A percentile compares a stretch with the other conserved stretches of the same genome.
These are phyloP conservation scores for Mycogone perniciosa DNA, from an alignment of 2,329 filamentous ascomycete species.

Conservation along the genomic window DNA sequence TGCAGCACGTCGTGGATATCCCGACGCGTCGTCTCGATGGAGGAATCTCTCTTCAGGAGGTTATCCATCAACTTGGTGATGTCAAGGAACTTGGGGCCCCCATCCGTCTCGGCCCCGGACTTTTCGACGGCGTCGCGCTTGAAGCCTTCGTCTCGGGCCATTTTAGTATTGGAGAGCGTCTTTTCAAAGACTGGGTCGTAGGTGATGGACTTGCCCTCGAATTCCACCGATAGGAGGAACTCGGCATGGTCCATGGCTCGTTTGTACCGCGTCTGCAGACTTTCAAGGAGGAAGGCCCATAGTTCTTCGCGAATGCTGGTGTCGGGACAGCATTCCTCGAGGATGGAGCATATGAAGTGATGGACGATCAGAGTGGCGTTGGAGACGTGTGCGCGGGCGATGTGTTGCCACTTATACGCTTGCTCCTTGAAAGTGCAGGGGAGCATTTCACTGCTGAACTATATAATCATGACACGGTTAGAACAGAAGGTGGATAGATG, in stretches of 20 bases:
- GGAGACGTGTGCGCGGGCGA: conserved; percentile 45
- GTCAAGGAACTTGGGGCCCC: background rate
- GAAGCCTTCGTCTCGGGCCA: background rate
- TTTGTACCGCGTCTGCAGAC: conserved; percentile 40
- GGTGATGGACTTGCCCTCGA: conserved; percentile 18
- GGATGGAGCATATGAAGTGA: conserved; percentile 39
- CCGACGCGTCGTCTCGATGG: conserved; percentile 32
- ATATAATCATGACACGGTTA: conserved; percentile 7
- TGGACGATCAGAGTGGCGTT: conserved; percentile 47
- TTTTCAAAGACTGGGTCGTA: conserved; percentile 17
- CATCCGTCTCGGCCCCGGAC: background rate
- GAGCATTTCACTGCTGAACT: conserved; percentile 37
- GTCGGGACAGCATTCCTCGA: conserved; percentile 40
- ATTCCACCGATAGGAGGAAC: conserved; percentile 39
- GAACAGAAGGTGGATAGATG: too few species aligned
- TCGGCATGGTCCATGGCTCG: conserved; percentile 41
- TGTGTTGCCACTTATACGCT: conserved; percentile 43
- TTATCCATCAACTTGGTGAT: background rate
- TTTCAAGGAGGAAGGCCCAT: conserved; percentile 37
- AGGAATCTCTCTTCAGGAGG: conserved; percentile 14
- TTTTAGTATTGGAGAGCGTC: conserved; percentile 16
- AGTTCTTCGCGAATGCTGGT: conserved; percentile 36
- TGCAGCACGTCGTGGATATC: conserved; percentile 55
- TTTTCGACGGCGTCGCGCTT: background rate
- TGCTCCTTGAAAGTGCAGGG: conserved; percentile 45